phyloP scores from a whole-genome alignment of 257 asterid species.

The Salvia splendens region DNA sequence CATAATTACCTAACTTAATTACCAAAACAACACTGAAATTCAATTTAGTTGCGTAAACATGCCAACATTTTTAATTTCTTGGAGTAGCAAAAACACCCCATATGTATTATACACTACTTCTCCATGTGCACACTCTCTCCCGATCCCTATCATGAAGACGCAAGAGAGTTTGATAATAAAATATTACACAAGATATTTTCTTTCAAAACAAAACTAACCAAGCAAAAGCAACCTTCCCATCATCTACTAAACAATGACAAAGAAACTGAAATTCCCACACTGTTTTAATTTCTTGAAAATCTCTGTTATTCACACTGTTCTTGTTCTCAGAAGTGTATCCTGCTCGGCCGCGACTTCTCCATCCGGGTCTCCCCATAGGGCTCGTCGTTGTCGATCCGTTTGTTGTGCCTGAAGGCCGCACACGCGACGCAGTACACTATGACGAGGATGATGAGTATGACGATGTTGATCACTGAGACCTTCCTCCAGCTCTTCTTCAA shows the following conservation, averaged over 20 bases:
- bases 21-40: neutral
- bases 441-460: conserved; percentile 69
- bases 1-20: conserved; percentile 7
- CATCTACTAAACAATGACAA: conserved; percentile 1
- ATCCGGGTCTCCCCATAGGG: conserved; percentile 80
- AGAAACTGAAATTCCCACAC: conserved; percentile 24
- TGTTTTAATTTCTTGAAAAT: conserved; percentile 14
- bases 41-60: conserved; percentile 14
- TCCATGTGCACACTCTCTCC: conserved; percentile 20
- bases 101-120: conserved; percentile 1
- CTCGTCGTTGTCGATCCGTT: conserved; percentile 72
- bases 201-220: neutral
- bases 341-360: conserved; percentile 86
- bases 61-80: conserved; percentile 11
- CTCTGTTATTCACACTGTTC: neutral
- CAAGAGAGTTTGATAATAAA: conserved; percentile 1
- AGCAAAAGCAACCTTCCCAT: conserved; percentile 3
- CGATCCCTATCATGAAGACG: conserved; percentile 1
- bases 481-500: conserved; percentile 87
- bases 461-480: conserved; percentile 76
- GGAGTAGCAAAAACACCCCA: conserved; percentile 19
- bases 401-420: conserved; percentile 85
- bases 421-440: conserved; percentile 68
- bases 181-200: conserved; percentile 30
- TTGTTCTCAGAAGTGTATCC: conserved; percentile 66